Evolutionary conservation across 176 grass and related monocot genomes (phyloP), one percentile per base, ranked within the genome.

Genomic region (Zea luxurians): DNA sequence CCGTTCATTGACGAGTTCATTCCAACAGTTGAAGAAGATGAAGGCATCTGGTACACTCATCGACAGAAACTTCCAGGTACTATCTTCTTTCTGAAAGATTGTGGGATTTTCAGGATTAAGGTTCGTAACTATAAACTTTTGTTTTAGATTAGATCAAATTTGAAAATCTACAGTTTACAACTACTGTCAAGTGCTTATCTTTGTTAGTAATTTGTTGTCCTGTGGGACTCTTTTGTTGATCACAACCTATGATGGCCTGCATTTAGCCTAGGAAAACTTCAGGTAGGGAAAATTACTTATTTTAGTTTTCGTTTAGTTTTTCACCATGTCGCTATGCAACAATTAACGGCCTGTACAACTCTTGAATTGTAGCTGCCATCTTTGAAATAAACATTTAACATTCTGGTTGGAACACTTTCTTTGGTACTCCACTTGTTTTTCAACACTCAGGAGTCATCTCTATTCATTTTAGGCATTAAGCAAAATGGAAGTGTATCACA

Each of bases 31-130:
- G 89, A 93, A 66, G 87, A 88, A 80, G 87, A 74, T 40, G 94
- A 97, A 62, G 94, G 94, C 47, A 97, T 97, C 80, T 97, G 94
- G 75, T 97, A 97, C 68, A 89, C 91, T 15, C 91, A 97, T 86
- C 94, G 91, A 55, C 76, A 86, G 69, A 91, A 82, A 78, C 78
- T 97, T 84, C 94, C 94, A 90, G 94, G 94, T 97, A 72, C 15
- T 13, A 72, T 59, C 11, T 55, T n/a, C 52, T 18, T 11, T 27
- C 27, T 27, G 27, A 27, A 27, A 27, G 27, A 27, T 27, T 27
- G 27, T 27, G 27, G 27, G 27, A 27, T 27, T 27, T 27, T 27
- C 27, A 27, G 27, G 27, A 27, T 27, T 27, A 27, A 27, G 27
- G 27, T 27, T 27, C 27, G 27, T 27, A 27, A 27, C 27, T 27